Evolutionary conservation across 192 early-diverging fungal species (phyloP), one percentile per base, ranked within the genome.

Genomic region (Gamsiella multidivaricata): DNA sequence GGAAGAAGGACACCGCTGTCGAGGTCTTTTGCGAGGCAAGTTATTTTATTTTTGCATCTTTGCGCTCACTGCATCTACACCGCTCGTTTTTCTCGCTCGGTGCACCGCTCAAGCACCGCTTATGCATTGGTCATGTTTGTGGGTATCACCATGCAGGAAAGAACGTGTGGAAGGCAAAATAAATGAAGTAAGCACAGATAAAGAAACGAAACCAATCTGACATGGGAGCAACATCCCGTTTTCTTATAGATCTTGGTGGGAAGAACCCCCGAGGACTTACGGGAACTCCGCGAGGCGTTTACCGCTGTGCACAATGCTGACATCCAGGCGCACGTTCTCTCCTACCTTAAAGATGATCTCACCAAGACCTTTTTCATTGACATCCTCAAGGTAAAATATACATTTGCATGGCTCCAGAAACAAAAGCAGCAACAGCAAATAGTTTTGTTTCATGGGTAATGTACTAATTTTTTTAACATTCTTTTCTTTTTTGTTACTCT

Each of bases 1-100:
- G 74, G 42, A 78, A 78, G 66, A 78, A 69, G 50, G 65, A 78
- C 36, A 58, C 65, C 36, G 58, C 65, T 26, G 20, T 69, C 25
- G 65, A 78, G 8, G 74, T 78, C n/a, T 64, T 78, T 50, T 78
- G 74, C 33, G 65, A 78, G 74, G 74, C 54, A 69, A 62, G 50
- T 60, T 39, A 14, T 42, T 54, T 54, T 41, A 23, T 47, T 49
- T 34, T 65, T 42, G 51, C 23, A 41, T 39, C 26, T 41, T 43
- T 45, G n/a, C 17, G 20, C 46, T 20, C 17, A 7, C 46, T 8
- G n/a, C 46, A 20, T 49, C 17, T 17, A 1, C 22, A 23, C 46
- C n/a, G n/a, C n/a, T n/a, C n/a, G n/a, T n/a, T n/a, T n/a, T n/a
- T n/a, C n/a, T n/a, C n/a, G n/a, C n/a, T n/a, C n/a, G n/a, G n/a